Percentiles rank a stretch among this genome's conserved stretches.
Evolutionary conservation across 129 eudicot genomes (phyloP).

Genomic region (Artemisia argyi): DNA sequence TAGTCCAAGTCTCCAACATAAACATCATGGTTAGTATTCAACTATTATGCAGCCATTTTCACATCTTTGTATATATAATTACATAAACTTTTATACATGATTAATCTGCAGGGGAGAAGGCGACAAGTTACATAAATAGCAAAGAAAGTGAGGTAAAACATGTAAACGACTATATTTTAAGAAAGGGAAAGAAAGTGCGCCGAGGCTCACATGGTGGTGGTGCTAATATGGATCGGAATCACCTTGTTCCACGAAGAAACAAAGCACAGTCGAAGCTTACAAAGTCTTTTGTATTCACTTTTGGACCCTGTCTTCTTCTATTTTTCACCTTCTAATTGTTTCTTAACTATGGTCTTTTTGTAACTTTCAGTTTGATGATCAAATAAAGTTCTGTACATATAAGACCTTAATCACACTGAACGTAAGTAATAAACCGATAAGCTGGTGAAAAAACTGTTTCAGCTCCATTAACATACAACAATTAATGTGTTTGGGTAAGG

Average conservation of each 20-base stretch:
- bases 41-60: background rate
- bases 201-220: slow-evolving; percentile 47
- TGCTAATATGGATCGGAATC: slow-evolving; percentile 37
- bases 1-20: slow-evolving; percentile 8
- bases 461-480: slow-evolving; percentile 29
- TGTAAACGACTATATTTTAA: background rate
- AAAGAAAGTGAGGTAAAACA: background rate
- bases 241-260: slow-evolving; percentile 7
- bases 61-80: slow-evolving; percentile 6
- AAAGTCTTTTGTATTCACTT: slow-evolving; percentile 6
- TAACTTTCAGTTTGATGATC: slow-evolving; percentile 10
- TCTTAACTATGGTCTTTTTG: background rate
- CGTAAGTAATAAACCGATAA: slow-evolving; percentile 25
- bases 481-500: slow-evolving; percentile 22
- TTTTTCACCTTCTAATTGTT: slow-evolving; percentile 24
- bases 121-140: background rate
- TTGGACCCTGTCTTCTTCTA: slow-evolving; percentile 27
- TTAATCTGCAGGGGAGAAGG: slow-evolving; percentile 16
- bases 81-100: background rate
- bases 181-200: slow-evolving; percentile 25
- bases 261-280: slow-evolving; percentile 15
- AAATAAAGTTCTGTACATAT: background rate
- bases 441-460: slow-evolving; percentile 28
- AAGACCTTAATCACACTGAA: slow-evolving; percentile 5
- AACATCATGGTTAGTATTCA: slow-evolving; percentile 27